Evolutionary conservation across 805 yeast genomes (phyloP).

Genomic region (Danielozyma ontarioensis): DNA sequence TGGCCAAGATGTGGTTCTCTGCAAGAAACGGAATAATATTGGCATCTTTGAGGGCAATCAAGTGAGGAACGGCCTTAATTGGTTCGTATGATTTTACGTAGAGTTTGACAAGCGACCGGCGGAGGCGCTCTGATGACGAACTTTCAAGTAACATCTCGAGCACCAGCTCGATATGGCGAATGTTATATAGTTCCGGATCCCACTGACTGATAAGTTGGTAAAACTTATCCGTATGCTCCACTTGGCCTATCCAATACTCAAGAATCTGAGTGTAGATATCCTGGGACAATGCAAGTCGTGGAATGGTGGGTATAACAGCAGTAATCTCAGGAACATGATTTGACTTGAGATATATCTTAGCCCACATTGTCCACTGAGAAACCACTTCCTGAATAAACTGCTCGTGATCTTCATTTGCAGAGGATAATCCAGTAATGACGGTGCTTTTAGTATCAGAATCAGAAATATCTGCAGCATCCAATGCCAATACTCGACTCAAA

Average conservation of each 20-base stretch:
- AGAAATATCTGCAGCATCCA: conserved; percentile 17
- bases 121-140: conserved; percentile 15
- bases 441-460: conserved; percentile 30
- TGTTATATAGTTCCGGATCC: conserved; percentile 53
- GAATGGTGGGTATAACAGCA: conserved; percentile 48
- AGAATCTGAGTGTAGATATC: conserved; percentile 40
- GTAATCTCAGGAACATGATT: conserved; percentile 45
- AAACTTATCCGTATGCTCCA: conserved; percentile 27
- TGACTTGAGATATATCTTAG: conserved; percentile 45
- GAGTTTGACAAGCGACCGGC: conserved; percentile 45
- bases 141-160: conserved; percentile 44
- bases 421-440: conserved; percentile 9
- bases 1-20: conserved; percentile 55
- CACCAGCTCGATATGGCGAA: conserved; percentile 34
- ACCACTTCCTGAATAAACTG: conserved; percentile 17
- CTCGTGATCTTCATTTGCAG: conserved; percentile 10
- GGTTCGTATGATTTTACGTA: conserved; percentile 57
- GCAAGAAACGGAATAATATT: conserved; percentile 54
- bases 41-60: conserved; percentile 51
- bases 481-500: conserved; percentile 23
- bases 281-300: conserved; percentile 28
- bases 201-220: conserved; percentile 45
- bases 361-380: conserved; percentile 62
- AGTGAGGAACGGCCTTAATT: conserved; percentile 57
- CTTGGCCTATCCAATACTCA: conserved; percentile 35